Evolutionary conservation across 2,329 filamentous ascomycete genomes (phyloP).

Genomic region (Scopulariopsis brevicaulis): DNA sequence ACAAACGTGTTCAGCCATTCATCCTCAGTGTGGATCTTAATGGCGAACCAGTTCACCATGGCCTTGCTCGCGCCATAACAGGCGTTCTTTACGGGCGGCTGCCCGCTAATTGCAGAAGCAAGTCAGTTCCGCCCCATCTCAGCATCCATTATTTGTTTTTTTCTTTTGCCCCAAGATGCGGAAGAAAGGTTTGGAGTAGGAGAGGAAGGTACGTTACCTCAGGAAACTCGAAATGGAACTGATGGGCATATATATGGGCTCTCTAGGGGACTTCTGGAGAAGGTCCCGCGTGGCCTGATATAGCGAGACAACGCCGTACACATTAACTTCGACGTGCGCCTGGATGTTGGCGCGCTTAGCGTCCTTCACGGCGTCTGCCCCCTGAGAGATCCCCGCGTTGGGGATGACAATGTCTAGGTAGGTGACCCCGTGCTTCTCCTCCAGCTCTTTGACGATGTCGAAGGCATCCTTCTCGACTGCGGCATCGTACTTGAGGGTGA

Average conservation of each 20-base stretch:
- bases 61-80: constrained; percentile 33
- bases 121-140: neutral
- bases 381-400: constrained; percentile 32
- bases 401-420: constrained; percentile 39
- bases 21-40: constrained; percentile 19
- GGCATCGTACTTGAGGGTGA: constrained; percentile 30
- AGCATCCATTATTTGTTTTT: neutral
- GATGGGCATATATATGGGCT: constrained; percentile 25
- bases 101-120: constrained; percentile 4
- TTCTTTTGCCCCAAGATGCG: neutral
- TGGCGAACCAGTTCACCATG: constrained; percentile 17
- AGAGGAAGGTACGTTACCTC: neutral
- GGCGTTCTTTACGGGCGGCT: constrained; percentile 15
- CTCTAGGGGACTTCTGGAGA: constrained; percentile 16
- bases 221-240: constrained; percentile 15
- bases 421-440: constrained; percentile 19
- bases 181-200: too few species aligned
- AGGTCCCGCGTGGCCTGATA: constrained; percentile 31
- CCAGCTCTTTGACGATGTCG: constrained; percentile 17
- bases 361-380: constrained; percentile 17
- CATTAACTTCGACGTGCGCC: constrained; percentile 28
- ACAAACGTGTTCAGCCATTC: constrained; percentile 19
- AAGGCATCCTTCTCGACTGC: constrained; percentile 18
- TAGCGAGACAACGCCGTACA: constrained; percentile 24
- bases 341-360: constrained; percentile 23